A percentile compares a stretch with the other conserved stretches of the same genome.
phyloP scores from a whole-genome alignment of 202 grass and related monocot species.

The Carex arenaria region DNA sequence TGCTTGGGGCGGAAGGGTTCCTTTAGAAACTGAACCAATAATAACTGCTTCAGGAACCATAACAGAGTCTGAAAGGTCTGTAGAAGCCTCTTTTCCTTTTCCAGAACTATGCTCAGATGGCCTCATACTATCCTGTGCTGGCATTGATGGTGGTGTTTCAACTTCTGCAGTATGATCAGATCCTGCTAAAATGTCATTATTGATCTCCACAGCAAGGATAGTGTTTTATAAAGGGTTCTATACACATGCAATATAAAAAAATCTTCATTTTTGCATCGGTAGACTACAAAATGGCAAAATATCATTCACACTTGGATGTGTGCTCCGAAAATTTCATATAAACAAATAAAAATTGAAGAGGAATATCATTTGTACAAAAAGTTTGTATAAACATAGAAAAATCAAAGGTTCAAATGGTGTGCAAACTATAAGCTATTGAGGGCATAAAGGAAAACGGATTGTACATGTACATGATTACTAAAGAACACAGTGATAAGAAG shows the following conservation, averaged over 20 bases:
- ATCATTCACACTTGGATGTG: neutral
- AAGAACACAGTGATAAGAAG: neutral
- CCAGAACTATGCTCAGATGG: constrained; percentile 12
- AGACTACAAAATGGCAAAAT: neutral
- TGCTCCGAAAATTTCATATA: neutral
- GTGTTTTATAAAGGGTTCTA: neutral
- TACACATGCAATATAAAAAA: neutral
- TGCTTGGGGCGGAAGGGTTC: neutral
- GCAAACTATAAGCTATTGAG: neutral
- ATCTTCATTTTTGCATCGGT: neutral
- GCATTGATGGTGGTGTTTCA: constrained; percentile 14
- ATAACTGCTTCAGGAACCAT: neutral
- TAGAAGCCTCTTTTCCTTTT: constrained; percentile 13
- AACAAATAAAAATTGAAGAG: neutral
- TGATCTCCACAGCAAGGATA: neutral
- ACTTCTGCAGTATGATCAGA: neutral
- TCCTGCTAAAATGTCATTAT: constrained; percentile 21
- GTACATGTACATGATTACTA: neutral
- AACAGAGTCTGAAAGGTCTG: neutral
- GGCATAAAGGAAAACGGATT: neutral
- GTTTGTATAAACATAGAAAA: neutral
- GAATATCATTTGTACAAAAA: neutral
- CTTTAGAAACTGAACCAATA: neutral
- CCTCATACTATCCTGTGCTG: constrained; percentile 4
- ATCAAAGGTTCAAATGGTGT: neutral